phyloP scores from a whole-genome alignment of 257 asterid genomes.

The Primulina eburnea region DNA sequence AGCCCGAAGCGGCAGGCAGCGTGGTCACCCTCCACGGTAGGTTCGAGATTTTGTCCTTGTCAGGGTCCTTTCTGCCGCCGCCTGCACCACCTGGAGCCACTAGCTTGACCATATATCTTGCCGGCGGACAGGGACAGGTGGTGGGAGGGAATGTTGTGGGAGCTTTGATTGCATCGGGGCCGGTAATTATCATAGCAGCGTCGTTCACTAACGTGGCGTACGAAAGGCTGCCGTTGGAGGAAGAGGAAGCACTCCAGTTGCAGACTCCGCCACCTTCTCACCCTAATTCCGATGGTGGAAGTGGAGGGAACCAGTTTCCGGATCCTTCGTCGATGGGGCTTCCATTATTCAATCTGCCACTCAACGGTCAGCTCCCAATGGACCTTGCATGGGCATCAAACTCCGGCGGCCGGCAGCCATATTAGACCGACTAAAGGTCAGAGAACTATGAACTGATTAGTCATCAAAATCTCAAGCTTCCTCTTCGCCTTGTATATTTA shows the following conservation, averaged over 20 bases:
- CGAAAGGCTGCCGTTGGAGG: slow-evolving; percentile 54
- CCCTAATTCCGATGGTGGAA: slow-evolving; percentile 4
- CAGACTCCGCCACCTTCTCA: slow-evolving; percentile 30
- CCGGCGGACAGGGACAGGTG: slow-evolving; percentile 63
- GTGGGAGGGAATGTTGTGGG: slow-evolving; percentile 68
- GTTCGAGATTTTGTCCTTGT: slow-evolving; percentile 48
- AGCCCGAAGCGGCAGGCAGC: slow-evolving; percentile 37
- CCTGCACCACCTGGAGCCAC: slow-evolving; percentile 69
- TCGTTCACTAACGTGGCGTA: slow-evolving; percentile 63
- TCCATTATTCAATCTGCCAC: slow-evolving; percentile 53
- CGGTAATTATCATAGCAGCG: slow-evolving; percentile 50
- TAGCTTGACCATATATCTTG: slow-evolving; percentile 46
- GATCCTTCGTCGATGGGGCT: slow-evolving; percentile 52
- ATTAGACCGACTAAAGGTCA: slow-evolving; percentile 20
- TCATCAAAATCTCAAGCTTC: slow-evolving; percentile 5
- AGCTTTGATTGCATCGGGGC: slow-evolving; percentile 51
- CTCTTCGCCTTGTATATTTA: slow-evolving; percentile 20
- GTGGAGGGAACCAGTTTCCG: slow-evolving; percentile 26
- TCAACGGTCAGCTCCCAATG: slow-evolving; percentile 38
- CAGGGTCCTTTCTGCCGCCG: slow-evolving; percentile 55
- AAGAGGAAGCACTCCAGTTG: slow-evolving; percentile 38
- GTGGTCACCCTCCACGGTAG: slow-evolving; percentile 47
- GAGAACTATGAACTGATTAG: background rate
- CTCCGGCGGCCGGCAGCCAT: slow-evolving; percentile 31
- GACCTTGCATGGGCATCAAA: slow-evolving; percentile 46